Evolutionary conservation across 2,329 filamentous ascomycete species (phyloP).

Genomic region (Cytospora leucostoma): DNA sequence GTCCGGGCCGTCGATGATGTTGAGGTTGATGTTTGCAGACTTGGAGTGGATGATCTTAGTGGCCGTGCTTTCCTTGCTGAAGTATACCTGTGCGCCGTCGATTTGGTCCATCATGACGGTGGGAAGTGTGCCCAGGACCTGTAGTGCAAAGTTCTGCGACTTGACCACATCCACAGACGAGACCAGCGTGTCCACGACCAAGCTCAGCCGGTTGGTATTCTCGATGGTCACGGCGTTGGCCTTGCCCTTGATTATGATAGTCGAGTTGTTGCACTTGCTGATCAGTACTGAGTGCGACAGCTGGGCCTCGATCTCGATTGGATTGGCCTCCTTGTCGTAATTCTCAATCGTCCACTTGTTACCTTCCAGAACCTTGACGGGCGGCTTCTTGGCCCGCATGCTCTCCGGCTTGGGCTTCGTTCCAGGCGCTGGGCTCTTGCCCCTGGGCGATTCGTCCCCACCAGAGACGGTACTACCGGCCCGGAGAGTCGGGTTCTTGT

Average conservation of each 20-base stretch:
- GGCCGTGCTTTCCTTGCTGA: slow-evolving; percentile 73
- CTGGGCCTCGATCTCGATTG: slow-evolving; percentile 78
- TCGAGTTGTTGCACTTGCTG: slow-evolving; percentile 86
- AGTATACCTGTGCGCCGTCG: slow-evolving; percentile 84
- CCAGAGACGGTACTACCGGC: slow-evolving; percentile 69
- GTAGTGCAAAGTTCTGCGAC: slow-evolving; percentile 89
- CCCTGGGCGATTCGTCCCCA: slow-evolving; percentile 56
- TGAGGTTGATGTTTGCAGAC: slow-evolving; percentile 82
- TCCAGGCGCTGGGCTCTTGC: slow-evolving; percentile 83
- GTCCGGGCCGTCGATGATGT: slow-evolving; percentile 69
- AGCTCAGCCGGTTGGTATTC: slow-evolving; percentile 79
- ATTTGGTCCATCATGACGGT: slow-evolving; percentile 92
- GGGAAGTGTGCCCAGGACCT: slow-evolving; percentile 82
- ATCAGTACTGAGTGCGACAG: slow-evolving; percentile 90
- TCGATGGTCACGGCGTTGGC: slow-evolving; percentile 96
- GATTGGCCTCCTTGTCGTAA: slow-evolving; percentile 72
- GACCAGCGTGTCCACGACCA: slow-evolving; percentile 87
- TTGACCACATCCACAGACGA: slow-evolving; percentile 95
- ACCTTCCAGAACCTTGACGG: slow-evolving; percentile 76
- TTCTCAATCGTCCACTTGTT: slow-evolving; percentile 98
- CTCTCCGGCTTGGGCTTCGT: slow-evolving; percentile 86
- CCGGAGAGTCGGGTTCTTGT: slow-evolving; percentile 91
- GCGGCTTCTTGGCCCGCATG: slow-evolving; percentile 80
- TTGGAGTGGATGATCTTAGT: slow-evolving; percentile 91
- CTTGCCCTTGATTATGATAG: slow-evolving; percentile 87